Conservation (phyloP, 148 eudicot species). For the Rhododendron williamsianum region DNA sequence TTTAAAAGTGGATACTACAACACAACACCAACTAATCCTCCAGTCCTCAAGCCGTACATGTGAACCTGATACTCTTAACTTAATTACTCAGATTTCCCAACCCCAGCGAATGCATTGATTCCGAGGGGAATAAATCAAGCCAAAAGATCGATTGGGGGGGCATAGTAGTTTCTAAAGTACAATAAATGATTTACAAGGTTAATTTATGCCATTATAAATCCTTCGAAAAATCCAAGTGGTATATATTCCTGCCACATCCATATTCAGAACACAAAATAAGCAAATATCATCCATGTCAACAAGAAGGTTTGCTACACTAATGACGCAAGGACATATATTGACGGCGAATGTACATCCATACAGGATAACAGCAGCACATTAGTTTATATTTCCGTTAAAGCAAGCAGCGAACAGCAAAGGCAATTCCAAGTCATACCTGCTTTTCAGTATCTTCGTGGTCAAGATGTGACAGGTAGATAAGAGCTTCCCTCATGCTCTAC, state of each 20-base stretch:
- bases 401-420: background rate
- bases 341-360: background rate
- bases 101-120: background rate
- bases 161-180: background rate
- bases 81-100: background rate
- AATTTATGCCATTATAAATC: background rate
- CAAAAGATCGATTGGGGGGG: background rate
- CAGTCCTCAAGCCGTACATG: background rate
- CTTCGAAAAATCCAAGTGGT: background rate
- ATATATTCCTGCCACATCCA: background rate
- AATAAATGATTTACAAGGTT: background rate
- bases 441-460: conserved; percentile 98
- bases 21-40: conserved; percentile 1
- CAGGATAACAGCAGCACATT: background rate
- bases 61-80: background rate
- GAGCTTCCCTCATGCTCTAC: conserved; percentile 98
- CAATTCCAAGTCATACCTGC: conserved; percentile 59
- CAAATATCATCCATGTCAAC: background rate
- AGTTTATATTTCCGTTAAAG: background rate
- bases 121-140: background rate
- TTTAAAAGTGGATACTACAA: background rate
- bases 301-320: background rate
- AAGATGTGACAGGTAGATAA: conserved; percentile 89
- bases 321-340: background rate
- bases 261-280: background rate